Evolutionary conservation across 2,329 filamentous ascomycete species (phyloP).

Genomic region (Phyllosticta citriasiana): DNA sequence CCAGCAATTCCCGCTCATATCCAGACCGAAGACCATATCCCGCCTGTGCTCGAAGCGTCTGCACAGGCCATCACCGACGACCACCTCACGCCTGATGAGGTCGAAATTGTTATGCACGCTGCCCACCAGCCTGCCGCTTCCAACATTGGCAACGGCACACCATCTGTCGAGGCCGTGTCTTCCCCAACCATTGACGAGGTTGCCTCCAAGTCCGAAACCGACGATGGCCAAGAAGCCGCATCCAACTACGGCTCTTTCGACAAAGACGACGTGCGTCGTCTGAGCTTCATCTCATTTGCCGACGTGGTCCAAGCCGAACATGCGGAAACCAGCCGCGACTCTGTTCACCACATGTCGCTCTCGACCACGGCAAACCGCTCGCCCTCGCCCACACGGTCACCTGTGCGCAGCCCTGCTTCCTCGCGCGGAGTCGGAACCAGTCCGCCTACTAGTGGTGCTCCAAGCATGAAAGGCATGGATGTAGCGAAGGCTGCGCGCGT

Average conservation of each 20-base stretch:
- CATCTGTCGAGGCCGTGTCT: conserved; percentile 21
- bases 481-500: conserved; percentile 42
- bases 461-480: conserved; percentile 65
- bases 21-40: conserved; percentile 88
- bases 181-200: conserved; percentile 23
- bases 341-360: conserved; percentile 57
- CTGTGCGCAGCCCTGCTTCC: conserved; percentile 67
- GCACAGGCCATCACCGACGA: conserved; percentile 85
- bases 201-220: conserved; percentile 17
- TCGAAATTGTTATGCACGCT: conserved; percentile 84
- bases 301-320: conserved; percentile 87
- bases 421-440: conserved; percentile 60
- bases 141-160: conserved; percentile 14
- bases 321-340: conserved; percentile 57
- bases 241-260: conserved; percentile 74
- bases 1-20: conserved; percentile 90
- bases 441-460: conserved; percentile 65
- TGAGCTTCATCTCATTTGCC: conserved; percentile 95
- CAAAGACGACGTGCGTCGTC: conserved; percentile 63
- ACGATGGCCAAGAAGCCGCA: conserved; percentile 47
- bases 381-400: conserved; percentile 45
- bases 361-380: conserved; percentile 57
- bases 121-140: conserved; percentile 71
- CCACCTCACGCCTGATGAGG: conserved; percentile 73
- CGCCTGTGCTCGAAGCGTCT: conserved; percentile 80